Base-by-base conservation (phyloP, 129 eudicot genomes). In the Glebionis coronaria region DNA sequence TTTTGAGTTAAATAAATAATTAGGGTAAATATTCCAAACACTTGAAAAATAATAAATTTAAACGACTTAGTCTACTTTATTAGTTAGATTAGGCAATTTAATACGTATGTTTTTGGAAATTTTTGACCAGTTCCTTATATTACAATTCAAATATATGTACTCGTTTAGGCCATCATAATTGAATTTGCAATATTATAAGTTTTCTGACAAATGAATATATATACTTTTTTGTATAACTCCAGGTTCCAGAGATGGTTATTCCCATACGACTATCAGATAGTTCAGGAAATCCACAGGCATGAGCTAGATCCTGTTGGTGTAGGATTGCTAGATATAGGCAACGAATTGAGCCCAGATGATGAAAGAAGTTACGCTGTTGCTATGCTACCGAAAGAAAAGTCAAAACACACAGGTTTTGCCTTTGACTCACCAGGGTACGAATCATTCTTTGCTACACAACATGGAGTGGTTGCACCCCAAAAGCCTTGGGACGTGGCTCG, bases 351-450 rank as follows among this genome's bases (percentile, higher is more conserved):
- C 1, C 88, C 97, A 19, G 88, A 93, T 21, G 95, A 93, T 55
- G 97, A 83, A 63, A 80, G 95, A 69, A 93, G 87, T 72, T 93
- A 69, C 31, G 98, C 97, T 2, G 58, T 93, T 51, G 84, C 89
- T 56, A 95, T 86, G 77, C 92, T 93, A 31, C 98, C 98, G 15
- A 76, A 79, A 18, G 84, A 88, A 69, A 86, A 81, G 44, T 93
- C 98, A 27, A 86, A 68, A 72, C 98, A 93, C 81, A 93, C 98
- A 0, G 98, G 98, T 61, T 93, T 93, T 56, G 98, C 98, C 19
- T 93, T 93, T 55, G 98, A 93, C 83, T 93, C 98, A 0, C 98
- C 98, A 6, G 98, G 97, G 23, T 93, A 93, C 16, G 97, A 93
- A 78, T 93, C 98, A 20, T 93, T 93, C 80, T 93, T 93, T 13